Evolutionary conservation across 176 grass and related monocot genomes (phyloP).

Genomic region (Urochloa ruziziensis): DNA sequence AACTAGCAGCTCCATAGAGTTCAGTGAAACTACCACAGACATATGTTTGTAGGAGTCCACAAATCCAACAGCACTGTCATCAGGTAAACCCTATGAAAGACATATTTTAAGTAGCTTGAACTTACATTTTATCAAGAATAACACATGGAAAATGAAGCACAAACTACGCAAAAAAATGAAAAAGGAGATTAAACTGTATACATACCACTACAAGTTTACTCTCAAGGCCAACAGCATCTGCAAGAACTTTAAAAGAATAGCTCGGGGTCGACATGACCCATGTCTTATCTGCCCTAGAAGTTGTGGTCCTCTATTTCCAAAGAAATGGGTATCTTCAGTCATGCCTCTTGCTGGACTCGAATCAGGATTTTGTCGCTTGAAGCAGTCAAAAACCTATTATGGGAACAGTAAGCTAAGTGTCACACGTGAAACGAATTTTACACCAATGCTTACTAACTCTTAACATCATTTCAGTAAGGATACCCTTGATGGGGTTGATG

Average conservation of each 20-base stretch:
- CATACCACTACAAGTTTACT: constrained; percentile 89
- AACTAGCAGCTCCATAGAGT: constrained; percentile 74
- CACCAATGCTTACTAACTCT: neutral
- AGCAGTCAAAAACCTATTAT: constrained; percentile 84
- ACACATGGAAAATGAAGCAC: constrained; percentile 8
- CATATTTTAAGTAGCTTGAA: constrained; percentile 6
- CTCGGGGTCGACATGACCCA: constrained; percentile 88
- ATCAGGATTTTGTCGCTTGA: constrained; percentile 78
- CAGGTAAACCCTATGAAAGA: constrained; percentile 75
- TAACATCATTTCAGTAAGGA: constrained; percentile 6
- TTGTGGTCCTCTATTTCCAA: constrained; percentile 81
- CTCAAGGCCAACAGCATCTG: constrained; percentile 85
- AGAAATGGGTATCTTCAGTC: constrained; percentile 81
- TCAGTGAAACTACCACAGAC: constrained; percentile 73
- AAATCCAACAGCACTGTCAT: constrained; percentile 48
- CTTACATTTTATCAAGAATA: constrained; percentile 22
- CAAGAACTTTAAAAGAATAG: constrained; percentile 98
- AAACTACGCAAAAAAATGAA: no score
- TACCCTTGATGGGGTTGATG: no score
- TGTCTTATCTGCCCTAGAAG: constrained; percentile 96
- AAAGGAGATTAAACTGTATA: constrained; percentile 26
- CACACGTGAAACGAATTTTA: no score
- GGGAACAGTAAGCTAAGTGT: constrained; percentile 28
- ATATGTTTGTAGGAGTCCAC: constrained; percentile 86
- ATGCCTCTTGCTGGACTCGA: constrained; percentile 81